Evolutionary conservation across 2,329 filamentous ascomycete genomes (phyloP), one percentile per base, ranked within the genome.

Genomic region (Fusarium solani-melongenae): DNA sequence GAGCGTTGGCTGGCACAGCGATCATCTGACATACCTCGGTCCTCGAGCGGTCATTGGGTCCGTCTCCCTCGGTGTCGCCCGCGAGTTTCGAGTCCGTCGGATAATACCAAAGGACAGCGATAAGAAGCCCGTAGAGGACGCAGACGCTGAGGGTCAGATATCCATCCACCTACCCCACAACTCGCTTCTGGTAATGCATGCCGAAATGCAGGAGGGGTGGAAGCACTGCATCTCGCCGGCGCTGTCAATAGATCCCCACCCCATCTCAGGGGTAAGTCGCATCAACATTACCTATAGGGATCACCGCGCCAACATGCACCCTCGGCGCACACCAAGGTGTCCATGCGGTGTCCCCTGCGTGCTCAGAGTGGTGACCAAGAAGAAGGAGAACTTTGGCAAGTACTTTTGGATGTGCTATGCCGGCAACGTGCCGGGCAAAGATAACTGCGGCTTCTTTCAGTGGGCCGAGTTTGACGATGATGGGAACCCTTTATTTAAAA

Each of bases 171-270:
- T 98, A 0, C 96, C 96, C 0, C 96, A 98, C 82, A 98, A 98
- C 81, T 97, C 94, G 1, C 88, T 98, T 0, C 87, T 99, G 0
- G 87, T 98, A 11, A 98, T 99, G 96, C 95, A 98, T 79, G 95
- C 96, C 1, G 94, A 97, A 80, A 98, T 98, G 94, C 96, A 98
- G 79, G 96, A 98, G 79, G 92, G 93, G 79, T 98, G 95, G 95
- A 98, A 98, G 81, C 96, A 99, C 81, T 89, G 90, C 74, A 93
- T 99, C 49, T 87, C 91, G 0, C 93, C 95, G 0, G 92, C 93
- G 0, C 86, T 88, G 57, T 90, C 92, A 5, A 93, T 98, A 67
- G 92, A 95, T 70, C 94, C 94, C 1, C 96, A 99, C 81, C 94
- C 95, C 0, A 81, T 98, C 1, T 89, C 95, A 0, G 92, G 92